Evolutionary conservation across 2,329 filamentous ascomycete genomes (phyloP).

Genomic region (Incumbomyces delicatus): DNA sequence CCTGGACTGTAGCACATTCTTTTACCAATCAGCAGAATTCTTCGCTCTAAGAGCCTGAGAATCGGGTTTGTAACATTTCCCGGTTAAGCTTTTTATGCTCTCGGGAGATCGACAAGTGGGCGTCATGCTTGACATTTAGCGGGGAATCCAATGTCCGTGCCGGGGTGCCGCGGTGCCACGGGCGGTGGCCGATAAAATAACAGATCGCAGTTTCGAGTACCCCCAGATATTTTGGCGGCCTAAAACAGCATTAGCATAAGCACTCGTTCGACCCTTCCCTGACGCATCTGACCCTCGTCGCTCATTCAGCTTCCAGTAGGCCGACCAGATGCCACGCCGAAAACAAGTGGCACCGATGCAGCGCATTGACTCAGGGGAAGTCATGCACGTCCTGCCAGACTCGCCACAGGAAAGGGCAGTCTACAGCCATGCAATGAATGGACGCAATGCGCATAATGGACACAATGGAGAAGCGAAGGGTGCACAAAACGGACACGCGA

Average conservation of each 20-base stretch:
- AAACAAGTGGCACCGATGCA: constrained; percentile 59
- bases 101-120: neutral
- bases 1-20: too few relatives aligned
- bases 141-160: too few relatives aligned
- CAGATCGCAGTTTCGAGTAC: constrained; percentile 1
- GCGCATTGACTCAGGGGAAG: constrained; percentile 58
- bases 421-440: too few relatives aligned
- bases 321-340: constrained; percentile 53
- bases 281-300: neutral
- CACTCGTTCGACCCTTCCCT: neutral
- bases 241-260: too few relatives aligned
- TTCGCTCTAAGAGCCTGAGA: too few relatives aligned
- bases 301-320: neutral
- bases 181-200: too few relatives aligned
- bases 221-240: too few relatives aligned
- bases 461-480: too few relatives aligned
- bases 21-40: too few relatives aligned
- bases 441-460: constrained; percentile 29
- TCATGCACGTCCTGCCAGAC: constrained; percentile 37
- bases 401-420: constrained; percentile 23
- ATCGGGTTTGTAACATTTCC: too few relatives aligned
- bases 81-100: neutral
- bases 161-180: too few relatives aligned
- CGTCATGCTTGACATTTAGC: neutral
- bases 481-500: constrained; percentile 9